phyloP scores from a whole-genome alignment of 345 rosid genomes.

The Noccaea bulbosa region DNA sequence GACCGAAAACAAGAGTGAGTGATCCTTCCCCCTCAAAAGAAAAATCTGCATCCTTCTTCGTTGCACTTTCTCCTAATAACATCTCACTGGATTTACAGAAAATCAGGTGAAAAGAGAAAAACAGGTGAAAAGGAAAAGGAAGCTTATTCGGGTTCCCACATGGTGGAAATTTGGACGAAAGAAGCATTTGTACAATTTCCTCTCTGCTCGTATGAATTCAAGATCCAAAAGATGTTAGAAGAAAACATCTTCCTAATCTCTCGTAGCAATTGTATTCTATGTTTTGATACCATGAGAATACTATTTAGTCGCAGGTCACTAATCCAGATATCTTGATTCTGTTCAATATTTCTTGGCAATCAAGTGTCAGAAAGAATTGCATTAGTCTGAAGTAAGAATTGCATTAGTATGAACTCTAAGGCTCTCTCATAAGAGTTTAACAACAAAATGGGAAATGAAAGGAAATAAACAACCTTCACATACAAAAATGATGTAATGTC shows the following conservation, averaged over 20 bases:
- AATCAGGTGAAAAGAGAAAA: slow-evolving; percentile 58
- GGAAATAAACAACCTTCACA: not conserved
- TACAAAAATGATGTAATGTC: not conserved
- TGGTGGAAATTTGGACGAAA: slow-evolving; percentile 90
- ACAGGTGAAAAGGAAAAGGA: slow-evolving; percentile 48
- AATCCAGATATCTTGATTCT: slow-evolving; percentile 4
- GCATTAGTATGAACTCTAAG: not conserved
- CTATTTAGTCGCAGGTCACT: not conserved
- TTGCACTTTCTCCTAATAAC: not conserved
- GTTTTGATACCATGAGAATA: slow-evolving; percentile 22
- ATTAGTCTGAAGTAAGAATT: not conserved
- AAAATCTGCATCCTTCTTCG: slow-evolving; percentile 1
- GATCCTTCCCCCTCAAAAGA: not conserved
- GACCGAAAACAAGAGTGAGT: slow-evolving; percentile 62
- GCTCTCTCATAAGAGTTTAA: not conserved
- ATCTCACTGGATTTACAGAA: slow-evolving; percentile 47
- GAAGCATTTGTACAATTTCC: slow-evolving; percentile 56
- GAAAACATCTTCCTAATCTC: slow-evolving; percentile 24
- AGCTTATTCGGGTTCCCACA: slow-evolving; percentile 51
- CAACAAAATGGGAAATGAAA: not conserved
- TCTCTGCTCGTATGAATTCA: slow-evolving; percentile 50
- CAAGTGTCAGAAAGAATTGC: not conserved
- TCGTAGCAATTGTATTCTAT: slow-evolving; percentile 25
- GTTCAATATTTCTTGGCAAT: slow-evolving; percentile 1
- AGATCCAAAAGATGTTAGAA: slow-evolving; percentile 42